Evolutionary conservation across 2,329 filamentous ascomycete genomes (phyloP).

Genomic region (Coleophoma eucalyptorum): DNA sequence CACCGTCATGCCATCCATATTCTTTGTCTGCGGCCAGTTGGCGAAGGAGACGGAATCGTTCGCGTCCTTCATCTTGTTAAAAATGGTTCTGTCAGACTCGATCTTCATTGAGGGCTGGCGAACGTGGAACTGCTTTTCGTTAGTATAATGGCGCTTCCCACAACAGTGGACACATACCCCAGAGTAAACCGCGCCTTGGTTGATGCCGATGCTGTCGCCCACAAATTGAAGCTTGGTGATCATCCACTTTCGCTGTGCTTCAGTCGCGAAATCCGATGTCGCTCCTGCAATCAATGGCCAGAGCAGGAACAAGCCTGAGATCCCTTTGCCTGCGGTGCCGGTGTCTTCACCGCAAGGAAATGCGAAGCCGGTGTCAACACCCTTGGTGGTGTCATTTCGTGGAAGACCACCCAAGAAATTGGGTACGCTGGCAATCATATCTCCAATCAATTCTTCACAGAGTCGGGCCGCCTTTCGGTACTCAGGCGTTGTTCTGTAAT

Average conservation of each 20-base stretch:
- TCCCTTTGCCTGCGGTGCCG: background rate
- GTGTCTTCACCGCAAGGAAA: constrained; percentile 43
- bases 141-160: background rate
- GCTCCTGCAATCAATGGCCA: constrained; percentile 5
- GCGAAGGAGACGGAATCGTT: background rate
- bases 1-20: background rate
- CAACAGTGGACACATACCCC: background rate
- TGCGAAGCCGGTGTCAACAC: constrained; percentile 33
- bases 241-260: constrained; percentile 1
- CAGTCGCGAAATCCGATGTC: constrained; percentile 5
- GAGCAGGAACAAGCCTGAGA: constrained; percentile 1
- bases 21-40: background rate
- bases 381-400: constrained; percentile 25
- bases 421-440: constrained; percentile 54
- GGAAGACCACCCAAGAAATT: constrained; percentile 56
- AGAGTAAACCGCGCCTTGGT: background rate
- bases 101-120: background rate
- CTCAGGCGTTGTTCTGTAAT: constrained; percentile 56
- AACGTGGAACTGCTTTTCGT: background rate
- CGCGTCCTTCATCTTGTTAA: background rate
- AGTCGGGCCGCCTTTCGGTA: constrained; percentile 50
- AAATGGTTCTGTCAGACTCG: background rate
- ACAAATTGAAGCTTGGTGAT: constrained; percentile 1
- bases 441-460: constrained; percentile 47
- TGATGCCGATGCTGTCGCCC: constrained; percentile 3